Base-by-base conservation (phyloP, 1,139 yeast genomes). In the Yamadazyma jaroonii region DNA sequence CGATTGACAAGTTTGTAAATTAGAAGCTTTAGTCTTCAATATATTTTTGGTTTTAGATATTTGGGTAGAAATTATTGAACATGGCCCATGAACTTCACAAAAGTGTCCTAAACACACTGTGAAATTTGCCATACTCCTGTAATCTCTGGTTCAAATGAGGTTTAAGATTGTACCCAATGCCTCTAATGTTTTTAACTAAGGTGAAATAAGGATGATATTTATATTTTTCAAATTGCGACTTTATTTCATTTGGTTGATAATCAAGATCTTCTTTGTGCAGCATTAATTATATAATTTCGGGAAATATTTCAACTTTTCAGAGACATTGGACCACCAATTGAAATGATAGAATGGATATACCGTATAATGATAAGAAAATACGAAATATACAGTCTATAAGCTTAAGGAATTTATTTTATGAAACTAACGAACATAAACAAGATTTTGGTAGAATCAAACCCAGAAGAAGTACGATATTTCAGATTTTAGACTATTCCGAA, bases 21-120 rank as follows among this genome's bases (percentile, higher is more conserved):
- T 50, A 45, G 74, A 43, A 39, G 53, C 45, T 17, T 17, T 17
- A 35, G 59, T 32, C 41, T 61, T 44, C 47, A 62, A 43, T 12
- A 54, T 47, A 2, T 47, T 41, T 3, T 41, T 33, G 12, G 44
- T 38, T 2, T 45, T 30, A 23, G 46, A 43, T 17, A 37, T 48
- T 51, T 84, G 92, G 0, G 95, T 84, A 49, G 90, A 85, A 51
- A 83, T 61, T n/a, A 87, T 70, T 33, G 82, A 74, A 12, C 83
- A 72, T 0, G 96, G 95, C 0, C 96, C 96, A 54, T 87, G 95
- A 24, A 82, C 71, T 59, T 87, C 96, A 59, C 96, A 87, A 56
- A 86, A 87, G 53, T 86, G 95, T 0, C 89, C 84, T 41, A 86
- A 57, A 32, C 88, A 75, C 13, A 84, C 64, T 40, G 74, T 72